These are phyloP conservation scores for Porogramme epimiltina DNA, from an alignment of 1,284 basidiomycete genomes.

Conservation along the genomic window DNA sequence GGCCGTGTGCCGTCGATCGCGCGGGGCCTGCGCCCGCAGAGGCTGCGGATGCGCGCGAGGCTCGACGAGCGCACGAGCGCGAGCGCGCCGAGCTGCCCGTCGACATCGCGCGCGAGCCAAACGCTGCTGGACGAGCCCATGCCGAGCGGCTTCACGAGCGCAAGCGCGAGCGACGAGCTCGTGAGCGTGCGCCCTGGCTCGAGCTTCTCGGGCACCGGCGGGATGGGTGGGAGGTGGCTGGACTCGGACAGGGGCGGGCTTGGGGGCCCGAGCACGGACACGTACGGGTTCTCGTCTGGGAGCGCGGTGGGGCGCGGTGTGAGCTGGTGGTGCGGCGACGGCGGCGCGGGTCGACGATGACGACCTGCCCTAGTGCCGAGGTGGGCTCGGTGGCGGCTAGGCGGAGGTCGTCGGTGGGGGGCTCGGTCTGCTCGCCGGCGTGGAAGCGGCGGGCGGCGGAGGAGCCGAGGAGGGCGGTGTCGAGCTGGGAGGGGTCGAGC, in stretches of 20 bases:
- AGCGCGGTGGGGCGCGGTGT: constrained; percentile 7
- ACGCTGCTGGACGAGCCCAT: constrained; percentile 79
- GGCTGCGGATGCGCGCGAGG: constrained; percentile 27
- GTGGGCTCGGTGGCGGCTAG: constrained; percentile 10
- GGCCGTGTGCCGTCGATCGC: constrained; percentile 27
- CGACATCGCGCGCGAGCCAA: constrained; percentile 66
- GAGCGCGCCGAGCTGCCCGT: constrained; percentile 37
- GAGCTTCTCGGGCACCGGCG: constrained; percentile 1
- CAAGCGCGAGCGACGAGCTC: constrained; percentile 34
- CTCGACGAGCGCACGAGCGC: constrained; percentile 42
- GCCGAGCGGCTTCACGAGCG: constrained; percentile 60
- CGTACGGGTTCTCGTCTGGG: constrained; percentile 9
- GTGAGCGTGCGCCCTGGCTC: constrained; percentile 25
- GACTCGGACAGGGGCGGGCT: constrained; percentile 18
- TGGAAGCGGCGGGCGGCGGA: constrained; percentile 4
- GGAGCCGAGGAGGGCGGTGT: constrained; percentile 1
- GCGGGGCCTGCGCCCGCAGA: constrained; percentile 29
- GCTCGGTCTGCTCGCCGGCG: constrained; percentile 12
- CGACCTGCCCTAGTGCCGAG: constrained; percentile 11
- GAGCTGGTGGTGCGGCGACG: constrained; percentile 8
- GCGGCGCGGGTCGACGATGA: neutral
- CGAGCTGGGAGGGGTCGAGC: constrained; percentile 3
- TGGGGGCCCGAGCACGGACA: constrained; percentile 4
- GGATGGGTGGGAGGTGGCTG: constrained; percentile 6
- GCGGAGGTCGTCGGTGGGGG: constrained; percentile 9